Evolutionary conservation across 2,329 filamentous ascomycete species (phyloP), one percentile per base, ranked within the genome.

Genomic region (Monosporascus sp.): DNA sequence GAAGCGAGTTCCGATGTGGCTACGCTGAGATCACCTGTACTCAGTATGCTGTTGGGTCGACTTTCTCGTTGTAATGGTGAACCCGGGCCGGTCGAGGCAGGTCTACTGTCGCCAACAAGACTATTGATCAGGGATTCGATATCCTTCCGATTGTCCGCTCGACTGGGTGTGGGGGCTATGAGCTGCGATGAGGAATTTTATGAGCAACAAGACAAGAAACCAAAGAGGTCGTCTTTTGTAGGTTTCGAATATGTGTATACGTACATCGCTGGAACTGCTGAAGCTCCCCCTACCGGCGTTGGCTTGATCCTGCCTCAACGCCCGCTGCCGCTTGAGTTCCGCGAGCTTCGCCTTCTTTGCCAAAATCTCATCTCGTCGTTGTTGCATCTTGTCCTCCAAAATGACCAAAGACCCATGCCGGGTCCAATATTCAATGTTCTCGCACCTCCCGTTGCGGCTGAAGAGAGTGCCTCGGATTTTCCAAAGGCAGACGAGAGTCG

Each of bases 311-410:
- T 90, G 84, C 55, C 92, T 83, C 63, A 93, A 76, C 71, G 95
- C 91, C 64, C 94, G 84, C 75, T 97, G 91, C 58, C 90, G 85
- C 77, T 96, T 97, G 61, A 99, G 82, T 80, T 97, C 94, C 49
- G 90, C 92, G 65, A 99, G 90, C 79, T 94, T 97, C 59, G 92
- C 93, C 79, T 90, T 93, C 77, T 99, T 99, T 63, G 91, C 92
- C 64, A 94, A 79, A 63, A 99, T 96, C 78, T 99, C 94, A 78
- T 96, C 91, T 77, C 91, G 88, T 65, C 92, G 88, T 80, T 92
- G 87, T 75, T 87, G 84, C 79, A 87, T 87, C 61, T 66, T 75
- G 71, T 57, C 67, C 58, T 67, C 63, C 69, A 64, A 34, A 14
- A 34, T 14, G 31, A 14, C 31, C 31, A 34, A 65, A 71, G 66